Percentiles rank a stretch among this genome's conserved stretches.
These are phyloP conservation scores for Albifimbria verrucaria DNA, from an alignment of 2,329 filamentous ascomycete genomes.

Conservation along the genomic window DNA sequence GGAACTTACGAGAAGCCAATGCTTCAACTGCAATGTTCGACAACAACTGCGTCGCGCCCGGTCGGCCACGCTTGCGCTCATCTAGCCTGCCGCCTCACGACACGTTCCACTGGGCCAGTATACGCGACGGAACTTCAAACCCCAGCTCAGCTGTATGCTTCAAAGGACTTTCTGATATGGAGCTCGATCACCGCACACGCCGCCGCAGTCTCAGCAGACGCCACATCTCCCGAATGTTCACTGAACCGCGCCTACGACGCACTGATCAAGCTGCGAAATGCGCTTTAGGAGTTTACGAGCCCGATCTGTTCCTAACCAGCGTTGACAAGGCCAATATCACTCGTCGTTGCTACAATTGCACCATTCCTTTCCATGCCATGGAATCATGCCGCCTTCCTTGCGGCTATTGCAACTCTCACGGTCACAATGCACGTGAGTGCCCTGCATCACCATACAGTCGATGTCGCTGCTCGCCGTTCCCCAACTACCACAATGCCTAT, in stretches of 20 bases:
- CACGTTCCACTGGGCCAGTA: background rate
- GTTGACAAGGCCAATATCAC: background rate
- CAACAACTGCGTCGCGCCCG: background rate
- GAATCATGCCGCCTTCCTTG: slow-evolving; percentile 5
- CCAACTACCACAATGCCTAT: slow-evolving; percentile 29
- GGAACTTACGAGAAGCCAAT: background rate
- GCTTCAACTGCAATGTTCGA: background rate
- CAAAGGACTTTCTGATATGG: background rate
- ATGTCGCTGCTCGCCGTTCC: slow-evolving; percentile 37
- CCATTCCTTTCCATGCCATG: background rate
- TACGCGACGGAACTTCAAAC: background rate
- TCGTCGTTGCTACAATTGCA: background rate
- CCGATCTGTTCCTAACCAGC: background rate
- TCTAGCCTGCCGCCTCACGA: no score
- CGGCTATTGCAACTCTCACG: background rate
- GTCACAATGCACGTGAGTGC: background rate
- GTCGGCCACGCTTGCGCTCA: background rate
- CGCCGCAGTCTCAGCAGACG: slow-evolving; percentile 32
- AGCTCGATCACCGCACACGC: slow-evolving; percentile 28
- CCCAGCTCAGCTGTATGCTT: background rate
- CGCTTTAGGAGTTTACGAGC: background rate
- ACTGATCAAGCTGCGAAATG: background rate
- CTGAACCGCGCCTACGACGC: slow-evolving; percentile 3
- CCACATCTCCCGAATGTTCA: slow-evolving; percentile 32
- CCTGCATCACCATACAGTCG: slow-evolving; percentile 7